These are phyloP conservation scores for Auriculariales sp. DNA, from an alignment of 768 basidiomycete genomes.

Conservation along the genomic window DNA sequence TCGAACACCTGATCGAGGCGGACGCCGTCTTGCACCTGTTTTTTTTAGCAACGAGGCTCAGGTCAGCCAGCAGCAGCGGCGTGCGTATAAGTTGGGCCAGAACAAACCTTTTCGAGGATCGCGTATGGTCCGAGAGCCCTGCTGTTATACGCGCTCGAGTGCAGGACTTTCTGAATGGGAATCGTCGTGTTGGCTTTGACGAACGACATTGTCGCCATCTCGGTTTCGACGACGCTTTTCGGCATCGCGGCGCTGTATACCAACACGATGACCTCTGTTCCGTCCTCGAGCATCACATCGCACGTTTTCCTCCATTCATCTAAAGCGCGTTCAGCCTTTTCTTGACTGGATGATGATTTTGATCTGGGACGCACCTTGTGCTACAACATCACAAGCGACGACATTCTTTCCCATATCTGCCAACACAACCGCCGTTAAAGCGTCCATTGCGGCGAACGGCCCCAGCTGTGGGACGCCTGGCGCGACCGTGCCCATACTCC, in stretches of 20 bases:
- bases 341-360: constrained; percentile 6
- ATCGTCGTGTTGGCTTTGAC: constrained; percentile 15
- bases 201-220: constrained; percentile 16
- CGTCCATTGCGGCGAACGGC: too few relatives aligned
- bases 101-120: constrained; percentile 15
- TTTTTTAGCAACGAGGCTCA: background rate
- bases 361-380: constrained; percentile 10
- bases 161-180: constrained; percentile 13
- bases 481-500: too few relatives aligned
- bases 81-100: background rate
- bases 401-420: constrained; percentile 7
- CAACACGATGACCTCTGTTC: constrained; percentile 11
- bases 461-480: too few relatives aligned
- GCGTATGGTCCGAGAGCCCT: constrained; percentile 11
- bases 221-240: constrained; percentile 6
- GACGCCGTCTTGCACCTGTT: constrained; percentile 15
- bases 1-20: constrained; percentile 14
- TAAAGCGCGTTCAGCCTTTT: background rate
- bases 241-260: constrained; percentile 4
- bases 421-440: constrained; percentile 10
- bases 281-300: constrained; percentile 11
- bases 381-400: constrained; percentile 11
- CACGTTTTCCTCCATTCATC: constrained; percentile 9
- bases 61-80: background rate
- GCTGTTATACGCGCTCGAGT: constrained; percentile 3